Evolutionary conservation across 2,329 filamentous ascomycete species (phyloP).

Genomic region (Aspergillus glaucus): DNA sequence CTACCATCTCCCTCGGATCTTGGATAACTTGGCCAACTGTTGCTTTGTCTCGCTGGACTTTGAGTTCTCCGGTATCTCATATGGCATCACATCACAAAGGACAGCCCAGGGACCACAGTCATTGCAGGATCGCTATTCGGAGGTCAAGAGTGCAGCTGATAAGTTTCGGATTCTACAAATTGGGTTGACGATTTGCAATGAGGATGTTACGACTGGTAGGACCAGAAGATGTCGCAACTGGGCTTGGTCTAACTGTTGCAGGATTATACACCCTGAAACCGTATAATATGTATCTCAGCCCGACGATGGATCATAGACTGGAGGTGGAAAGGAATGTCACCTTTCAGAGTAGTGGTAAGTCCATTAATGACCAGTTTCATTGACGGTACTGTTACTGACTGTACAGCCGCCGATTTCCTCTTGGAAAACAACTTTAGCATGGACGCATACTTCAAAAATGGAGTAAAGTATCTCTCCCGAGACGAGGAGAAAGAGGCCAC

Average conservation of each 20-base stretch:
- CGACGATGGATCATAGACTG: constrained; percentile 47
- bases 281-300: constrained; percentile 60
- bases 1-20: constrained; percentile 48
- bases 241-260: constrained; percentile 8
- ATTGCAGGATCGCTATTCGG: constrained; percentile 56
- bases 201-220: constrained; percentile 47
- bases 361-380: neutral
- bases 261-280: constrained; percentile 53
- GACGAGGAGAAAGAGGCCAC: constrained; percentile 49
- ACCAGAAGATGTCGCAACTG: constrained; percentile 4
- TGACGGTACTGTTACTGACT: constrained; percentile 5
- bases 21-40: constrained; percentile 53
- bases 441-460: constrained; percentile 48
- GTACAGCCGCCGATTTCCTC: constrained; percentile 54
- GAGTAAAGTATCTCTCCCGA: constrained; percentile 58
- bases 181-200: constrained; percentile 59
- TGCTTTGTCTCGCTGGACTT: constrained; percentile 60
- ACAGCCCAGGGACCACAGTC: constrained; percentile 29
- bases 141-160: constrained; percentile 55
- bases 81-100: constrained; percentile 24
- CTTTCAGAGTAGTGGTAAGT: constrained; percentile 49
- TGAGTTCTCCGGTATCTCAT: constrained; percentile 59
- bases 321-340: constrained; percentile 56
- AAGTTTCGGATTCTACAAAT: constrained; percentile 60
- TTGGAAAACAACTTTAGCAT: constrained; percentile 54